Base-by-base conservation (phyloP, 306 rosid species). In the Crataegus laevigata region DNA sequence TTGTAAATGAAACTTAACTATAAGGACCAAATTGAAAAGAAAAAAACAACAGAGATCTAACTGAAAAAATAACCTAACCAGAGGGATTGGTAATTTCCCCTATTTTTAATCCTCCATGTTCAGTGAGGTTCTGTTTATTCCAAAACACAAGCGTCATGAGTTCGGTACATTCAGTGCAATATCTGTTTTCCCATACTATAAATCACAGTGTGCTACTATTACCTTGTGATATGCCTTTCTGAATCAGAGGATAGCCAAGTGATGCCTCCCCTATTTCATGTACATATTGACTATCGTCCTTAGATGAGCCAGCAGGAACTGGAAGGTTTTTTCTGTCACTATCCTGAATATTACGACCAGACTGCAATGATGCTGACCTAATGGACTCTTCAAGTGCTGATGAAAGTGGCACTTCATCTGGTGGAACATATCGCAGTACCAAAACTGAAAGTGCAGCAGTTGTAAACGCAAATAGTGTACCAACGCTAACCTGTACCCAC, bases 381-480 rank as follows among this genome's bases (percentile, higher is more conserved):
- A 82, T 75, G 47, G 82, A 78, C 78, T 79, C 52, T 42, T 87
- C 82, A 70, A 88, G 86, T 45, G 88, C 87, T 61, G 78, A 45
- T 38, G 90, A 85, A 84, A 85, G 68, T 17, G 91, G 88, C 59
- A 85, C 78, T 74, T 84, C 87, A 81, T 86, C 79, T 68, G 91
- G 94, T 36, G 92, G 92, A 63, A 89, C 92, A 79, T 90, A 90
- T 88, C 91, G 83, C 71, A 90, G 87, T 78, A 90, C 88, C 85
- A 90, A 82, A 62, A 90, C 91, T 67, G 91, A 88, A 78, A 90
- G 77, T 75, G 93, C 89, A 66, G 78, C 91, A 1, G 88, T 85
- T 47, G 91, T 87, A 78, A 90, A 88, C 62, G 96, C 91, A 69
- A 90, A 86, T 78, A 90, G 82, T 47, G 93, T 88, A 77, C 93